Conservation (phyloP, 495 filamentous ascomycete species). For the Hypoxylon fragiforme region DNA sequence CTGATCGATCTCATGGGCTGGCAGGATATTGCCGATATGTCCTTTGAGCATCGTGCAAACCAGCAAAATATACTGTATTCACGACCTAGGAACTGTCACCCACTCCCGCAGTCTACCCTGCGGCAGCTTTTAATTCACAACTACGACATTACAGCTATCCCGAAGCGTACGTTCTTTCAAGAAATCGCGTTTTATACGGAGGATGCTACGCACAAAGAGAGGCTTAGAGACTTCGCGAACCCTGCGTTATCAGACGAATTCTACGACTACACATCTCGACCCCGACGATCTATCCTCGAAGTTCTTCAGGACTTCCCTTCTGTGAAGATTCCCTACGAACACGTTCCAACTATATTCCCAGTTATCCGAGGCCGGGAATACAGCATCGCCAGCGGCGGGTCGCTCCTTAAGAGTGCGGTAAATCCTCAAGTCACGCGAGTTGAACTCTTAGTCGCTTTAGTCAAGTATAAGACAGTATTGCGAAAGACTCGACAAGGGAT, state of each 20-base stretch:
- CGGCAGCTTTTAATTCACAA: slow-evolving; percentile 76
- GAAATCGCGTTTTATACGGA: slow-evolving; percentile 71
- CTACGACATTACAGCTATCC: slow-evolving; percentile 86
- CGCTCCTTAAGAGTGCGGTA: slow-evolving; percentile 1
- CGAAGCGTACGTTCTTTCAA: slow-evolving; percentile 82
- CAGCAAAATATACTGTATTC: slow-evolving; percentile 28
- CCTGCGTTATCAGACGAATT: slow-evolving; percentile 82
- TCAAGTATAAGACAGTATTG: slow-evolving; percentile 88
- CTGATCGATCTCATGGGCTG: slow-evolving; percentile 79
- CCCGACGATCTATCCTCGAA: slow-evolving; percentile 87
- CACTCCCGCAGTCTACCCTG: slow-evolving; percentile 62
- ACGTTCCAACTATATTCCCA: slow-evolving; percentile 71
- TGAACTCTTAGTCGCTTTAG: slow-evolving; percentile 84
- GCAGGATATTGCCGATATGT: slow-evolving; percentile 68
- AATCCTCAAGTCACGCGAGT: slow-evolving; percentile 48
- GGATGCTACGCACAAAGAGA: slow-evolving; percentile 73
- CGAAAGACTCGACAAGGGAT: slow-evolving; percentile 84
- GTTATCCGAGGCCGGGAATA: slow-evolving; percentile 79
- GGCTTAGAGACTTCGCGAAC: slow-evolving; percentile 78
- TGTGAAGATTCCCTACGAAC: slow-evolving; percentile 78
- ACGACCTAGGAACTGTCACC: slow-evolving; percentile 29
- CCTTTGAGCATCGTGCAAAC: slow-evolving; percentile 49
- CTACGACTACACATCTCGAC: slow-evolving; percentile 93
- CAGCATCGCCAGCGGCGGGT: slow-evolving; percentile 79
- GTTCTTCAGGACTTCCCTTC: slow-evolving; percentile 86